Conservation (phyloP, 306 rosid species). For the Arachis hypogaea region DNA sequence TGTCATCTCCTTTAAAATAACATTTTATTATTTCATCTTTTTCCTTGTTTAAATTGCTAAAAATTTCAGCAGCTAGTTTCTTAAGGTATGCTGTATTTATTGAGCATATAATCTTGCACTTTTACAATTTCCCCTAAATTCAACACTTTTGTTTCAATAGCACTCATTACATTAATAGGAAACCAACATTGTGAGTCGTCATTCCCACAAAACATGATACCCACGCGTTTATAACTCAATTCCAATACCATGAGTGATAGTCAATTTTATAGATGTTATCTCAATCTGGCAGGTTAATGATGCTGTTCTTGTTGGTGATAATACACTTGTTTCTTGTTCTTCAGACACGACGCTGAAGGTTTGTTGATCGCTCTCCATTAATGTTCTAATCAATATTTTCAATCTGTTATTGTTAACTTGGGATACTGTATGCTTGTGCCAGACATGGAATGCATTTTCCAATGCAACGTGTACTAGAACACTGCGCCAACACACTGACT, state of each 20-base stretch:
- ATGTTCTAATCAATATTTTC: slow-evolving; percentile 13
- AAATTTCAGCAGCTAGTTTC: slow-evolving; percentile 14
- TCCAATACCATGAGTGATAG: slow-evolving; percentile 3
- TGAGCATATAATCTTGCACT: slow-evolving; percentile 3
- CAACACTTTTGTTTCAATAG: slow-evolving; percentile 9
- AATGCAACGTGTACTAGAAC: slow-evolving; percentile 78
- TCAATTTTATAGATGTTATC: slow-evolving; percentile 34
- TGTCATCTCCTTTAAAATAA: slow-evolving; percentile 1
- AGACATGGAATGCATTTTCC: slow-evolving; percentile 90
- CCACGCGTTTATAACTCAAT: neutral
- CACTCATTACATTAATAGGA: slow-evolving; percentile 21
- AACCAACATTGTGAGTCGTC: slow-evolving; percentile 23
- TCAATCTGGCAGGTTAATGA: slow-evolving; percentile 85
- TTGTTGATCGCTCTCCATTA: slow-evolving; percentile 34
- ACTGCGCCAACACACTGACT: slow-evolving; percentile 91
- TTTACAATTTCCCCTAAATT: neutral
- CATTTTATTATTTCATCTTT: neutral
- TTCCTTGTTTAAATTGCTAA: neutral
- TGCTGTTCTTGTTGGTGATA: slow-evolving; percentile 85
- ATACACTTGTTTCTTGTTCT: slow-evolving; percentile 93
- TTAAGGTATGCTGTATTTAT: neutral
- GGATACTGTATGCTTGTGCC: slow-evolving; percentile 32
- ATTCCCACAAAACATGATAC: slow-evolving; percentile 19
- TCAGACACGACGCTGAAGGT: slow-evolving; percentile 98
- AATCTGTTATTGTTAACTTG: slow-evolving; percentile 16